A percentile compares a stretch with the other conserved stretches of the same genome.
These are phyloP conservation scores for Neonectria ditissima DNA, from an alignment of 2,329 filamentous ascomycete species.

Conservation along the genomic window DNA sequence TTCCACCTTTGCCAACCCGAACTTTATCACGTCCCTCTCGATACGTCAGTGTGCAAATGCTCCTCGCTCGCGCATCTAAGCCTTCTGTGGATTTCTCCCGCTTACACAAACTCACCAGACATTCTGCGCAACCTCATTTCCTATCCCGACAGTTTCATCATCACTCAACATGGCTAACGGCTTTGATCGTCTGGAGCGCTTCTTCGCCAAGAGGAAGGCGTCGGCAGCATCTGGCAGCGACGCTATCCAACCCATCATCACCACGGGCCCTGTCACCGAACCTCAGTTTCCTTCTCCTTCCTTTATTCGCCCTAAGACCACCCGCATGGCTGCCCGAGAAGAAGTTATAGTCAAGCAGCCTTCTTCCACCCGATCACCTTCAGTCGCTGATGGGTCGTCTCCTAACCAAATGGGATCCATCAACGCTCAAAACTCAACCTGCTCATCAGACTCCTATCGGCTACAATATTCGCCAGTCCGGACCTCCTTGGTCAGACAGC, in stretches of 20 bases:
- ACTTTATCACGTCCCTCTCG: constrained; percentile 20
- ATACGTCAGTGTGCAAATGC: constrained; percentile 35
- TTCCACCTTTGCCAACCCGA: constrained; percentile 14
- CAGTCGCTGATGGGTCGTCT: constrained; percentile 37
- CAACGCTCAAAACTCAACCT: constrained; percentile 26
- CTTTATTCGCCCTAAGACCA: constrained; percentile 67
- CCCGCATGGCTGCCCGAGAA: constrained; percentile 68
- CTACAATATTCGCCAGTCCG: constrained; percentile 38
- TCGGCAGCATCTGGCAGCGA: constrained; percentile 42
- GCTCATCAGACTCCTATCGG: constrained; percentile 29
- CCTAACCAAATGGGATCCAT: constrained; percentile 33
- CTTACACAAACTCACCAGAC: constrained; percentile 41
- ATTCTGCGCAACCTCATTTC: constrained; percentile 40
- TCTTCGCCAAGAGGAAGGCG: constrained; percentile 61
- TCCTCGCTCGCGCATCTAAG: constrained; percentile 25
- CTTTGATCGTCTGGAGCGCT: constrained; percentile 63
- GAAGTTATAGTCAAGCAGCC: constrained; percentile 53
- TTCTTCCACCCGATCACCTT: constrained; percentile 44
- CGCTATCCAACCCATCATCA: constrained; percentile 39
- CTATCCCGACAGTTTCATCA: constrained; percentile 43
- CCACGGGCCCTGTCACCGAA: constrained; percentile 40
- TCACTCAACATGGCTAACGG: constrained; percentile 57
- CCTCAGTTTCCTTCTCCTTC: constrained; percentile 63
- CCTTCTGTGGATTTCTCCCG: constrained; percentile 21
- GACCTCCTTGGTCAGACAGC: constrained; percentile 43